Evolutionary conservation across 1,284 basidiomycete species (phyloP), one percentile per base, ranked within the genome.

Genomic region (Heterobasidion parviporum): DNA sequence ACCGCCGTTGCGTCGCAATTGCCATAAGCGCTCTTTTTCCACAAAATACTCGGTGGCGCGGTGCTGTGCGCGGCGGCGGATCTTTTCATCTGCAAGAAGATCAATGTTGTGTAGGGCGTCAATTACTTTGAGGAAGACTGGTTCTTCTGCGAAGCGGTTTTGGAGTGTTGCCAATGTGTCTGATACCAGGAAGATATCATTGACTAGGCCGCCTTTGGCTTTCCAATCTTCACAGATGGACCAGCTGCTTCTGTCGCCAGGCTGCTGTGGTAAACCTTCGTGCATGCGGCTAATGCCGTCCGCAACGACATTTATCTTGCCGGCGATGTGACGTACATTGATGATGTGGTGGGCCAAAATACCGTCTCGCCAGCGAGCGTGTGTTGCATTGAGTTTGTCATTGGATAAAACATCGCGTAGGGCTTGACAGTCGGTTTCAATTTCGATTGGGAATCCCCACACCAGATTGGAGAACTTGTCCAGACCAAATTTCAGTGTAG

Each of bases 201-300:
- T 60, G 3, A 62, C 59, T 0, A 74, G 45, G 0, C 72, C 70
- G 10, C 54, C 50, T 8, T 20, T 12, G 1, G 53, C 50, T 53
- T 72, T 67, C 67, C 70, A 71, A 54, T 71, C 70, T 46, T 62
- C 59, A 1, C 55, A 53, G 1, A 70, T 67, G 1, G 63, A 63
- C 67, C 69, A 72, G 35, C 67, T 64, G 54, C 65, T 63, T 1
- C 71, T 67, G 38, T 75, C 66, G 0, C 64, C 69, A 3, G 10
- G 12, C 10, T 6, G 38, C 38, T 41, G 2, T 41, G 38, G 38
- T n/a, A 41, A 3, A n/a, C 38, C 38, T n/a, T 41, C n/a, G 5
- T 41, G 6, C 38, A 41, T 41, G 2, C 3, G 38, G n/a, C 38
- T 41, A 4, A 41, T 41, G 38, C 5, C n/a, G 6, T 41, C 38